Evolutionary conservation across 768 basidiomycete genomes (phyloP), one percentile per base, ranked within the genome.

Genomic region (Mycena alexandri): DNA sequence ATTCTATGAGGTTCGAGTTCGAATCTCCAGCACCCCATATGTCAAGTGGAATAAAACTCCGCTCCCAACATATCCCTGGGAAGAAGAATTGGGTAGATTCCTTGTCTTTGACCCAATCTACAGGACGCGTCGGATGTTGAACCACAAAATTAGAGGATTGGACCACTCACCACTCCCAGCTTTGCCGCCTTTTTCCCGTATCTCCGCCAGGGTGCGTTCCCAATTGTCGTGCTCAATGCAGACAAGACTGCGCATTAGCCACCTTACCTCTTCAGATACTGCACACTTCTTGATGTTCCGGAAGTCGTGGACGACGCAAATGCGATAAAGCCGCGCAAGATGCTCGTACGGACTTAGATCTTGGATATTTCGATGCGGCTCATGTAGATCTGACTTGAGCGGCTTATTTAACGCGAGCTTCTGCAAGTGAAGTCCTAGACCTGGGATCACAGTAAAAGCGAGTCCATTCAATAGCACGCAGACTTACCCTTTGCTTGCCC

Each of bases 11-110:
- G 22, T 61, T 61, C 11, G 60, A 51, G 14, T 41, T 61, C 24
- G 50, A 17, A 24, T 61, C 60, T 2, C 60, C 60, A 41, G 60
- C 60, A 19, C 52, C 29, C 60, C 60, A 61, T n/a, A 61, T 53
- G 29, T 41, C n/a, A n/a, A n/a, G n/a, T n/a, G n/a, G n/a, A n/a
- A n/a, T n/a, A n/a, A n/a, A n/a, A n/a, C n/a, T n/a, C 50, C 11
- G n/a, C 46, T 48, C 47, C 47, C 50, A 52, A 48, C 47, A 61
- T 11, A 61, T 50, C 12, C 56, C 56, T 7, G 42, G 44, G 34
- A 58, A 58, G 19, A 36, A 29, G 12, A 58, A 58, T 24, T 42
- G 10, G 21, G 43, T 58, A 0, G 56, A 43, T 29, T 34, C 25
- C 44, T 58, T 58, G 44, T 58, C n/a, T 3, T 46, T 58, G 9